Evolutionary conservation across 2,329 filamentous ascomycete species (phyloP).

Genomic region (Cladosporium sp.): DNA sequence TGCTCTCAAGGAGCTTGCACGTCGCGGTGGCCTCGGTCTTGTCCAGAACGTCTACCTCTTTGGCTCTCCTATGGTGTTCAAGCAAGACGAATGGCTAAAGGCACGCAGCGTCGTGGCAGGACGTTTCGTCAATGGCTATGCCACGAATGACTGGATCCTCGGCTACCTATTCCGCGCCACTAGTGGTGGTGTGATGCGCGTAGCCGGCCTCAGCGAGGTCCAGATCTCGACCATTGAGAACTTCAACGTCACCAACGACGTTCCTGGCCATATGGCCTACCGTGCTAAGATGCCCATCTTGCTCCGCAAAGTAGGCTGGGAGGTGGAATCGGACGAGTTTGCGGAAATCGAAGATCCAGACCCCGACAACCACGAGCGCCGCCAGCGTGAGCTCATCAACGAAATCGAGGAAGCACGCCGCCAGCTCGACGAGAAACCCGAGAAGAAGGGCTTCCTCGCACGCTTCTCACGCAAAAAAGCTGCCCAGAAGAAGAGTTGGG

Average conservation of each 20-base stretch:
- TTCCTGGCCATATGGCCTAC: conserved; percentile 95
- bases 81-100: conserved; percentile 82
- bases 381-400: conserved; percentile 89
- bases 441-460: conserved; percentile 63
- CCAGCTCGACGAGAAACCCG: conserved; percentile 77
- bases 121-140: conserved; percentile 93
- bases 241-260: conserved; percentile 79
- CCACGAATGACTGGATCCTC: conserved; percentile 94
- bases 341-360: conserved; percentile 96
- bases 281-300: conserved; percentile 87
- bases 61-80: conserved; percentile 87
- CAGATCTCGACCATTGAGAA: conserved; percentile 86
- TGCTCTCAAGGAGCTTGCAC: conserved; percentile 81
- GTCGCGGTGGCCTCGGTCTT: conserved; percentile 79
- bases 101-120: conserved; percentile 83
- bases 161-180: conserved; percentile 93
- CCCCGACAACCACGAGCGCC: conserved; percentile 83
- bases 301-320: conserved; percentile 84
- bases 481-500: conserved; percentile 84
- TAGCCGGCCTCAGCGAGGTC: conserved; percentile 80
- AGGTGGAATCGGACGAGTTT: conserved; percentile 90
- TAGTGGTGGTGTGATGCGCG: conserved; percentile 82
- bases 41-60: conserved; percentile 96
- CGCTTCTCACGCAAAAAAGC: conserved; percentile 82
- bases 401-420: conserved; percentile 95